Evolutionary conservation across 75 land plant species (phyloP), one percentile per base, ranked within the genome.

Genomic region (Cunninghamia lanceolata): DNA sequence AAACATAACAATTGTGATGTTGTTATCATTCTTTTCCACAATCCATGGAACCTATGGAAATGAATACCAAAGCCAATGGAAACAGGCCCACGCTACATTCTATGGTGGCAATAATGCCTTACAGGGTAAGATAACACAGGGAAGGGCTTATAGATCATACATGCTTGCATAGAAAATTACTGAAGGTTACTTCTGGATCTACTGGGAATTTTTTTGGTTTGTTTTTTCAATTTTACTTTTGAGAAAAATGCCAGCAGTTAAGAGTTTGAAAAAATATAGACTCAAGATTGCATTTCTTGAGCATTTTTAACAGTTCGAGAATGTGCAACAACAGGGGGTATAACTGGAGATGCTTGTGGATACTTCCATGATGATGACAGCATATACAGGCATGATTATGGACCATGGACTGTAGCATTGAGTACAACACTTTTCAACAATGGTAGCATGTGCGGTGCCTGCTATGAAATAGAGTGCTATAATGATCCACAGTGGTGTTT

Each of bases 281-380:
- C 9, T 45, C 9, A 14, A 56, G 63, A 56, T 56, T 56, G 13
- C 13, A 17, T 56, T 56, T 13, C 2, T 56, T 13, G 14, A 9
- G 0, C 7, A 14, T 56, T 56, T 56, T 56, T 56, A 14, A 14
- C 7, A 14, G n/a, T n/a, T 11, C 9, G 47, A 45, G 47, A 9
- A 9, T 56, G 19, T 56, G 19, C 19, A 17, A 56, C 19, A 56
- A 56, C 63, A 56, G 63, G 63, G 5, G 63, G 63, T 56, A 14
- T 56, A 56, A 56, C 82, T 84, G 89, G 81, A 85, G 89, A 86
- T 7, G 89, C 86, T 39, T 88, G 89, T 78, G 89, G 89, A 47
- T 88, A 88, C 80, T 76, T 76, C 43, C 83, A 87, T 66, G 82
- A 78, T 21, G 73, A 53, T 63, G 43, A 79, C n/a, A 56, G 63